Percentiles rank a stretch among this genome's conserved stretches.
Conservation (phyloP, 2,329 filamentous ascomycete genomes). For the Fusarium decemcellulare region DNA sequence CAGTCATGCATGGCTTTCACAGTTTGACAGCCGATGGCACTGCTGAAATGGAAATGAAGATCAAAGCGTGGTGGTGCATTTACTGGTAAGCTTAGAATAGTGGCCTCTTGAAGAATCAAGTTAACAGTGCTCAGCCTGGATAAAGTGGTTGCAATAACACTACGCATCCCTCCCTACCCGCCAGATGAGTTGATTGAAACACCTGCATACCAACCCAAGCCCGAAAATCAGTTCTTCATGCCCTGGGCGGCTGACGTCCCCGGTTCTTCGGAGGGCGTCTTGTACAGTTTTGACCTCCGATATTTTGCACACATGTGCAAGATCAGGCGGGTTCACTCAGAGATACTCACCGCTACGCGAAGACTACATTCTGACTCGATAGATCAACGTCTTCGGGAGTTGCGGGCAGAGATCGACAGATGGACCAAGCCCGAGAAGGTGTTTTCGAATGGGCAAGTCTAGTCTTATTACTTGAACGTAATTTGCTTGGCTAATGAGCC, state of each 20-base stretch:
- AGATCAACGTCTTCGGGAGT: neutral
- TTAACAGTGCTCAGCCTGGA: neutral
- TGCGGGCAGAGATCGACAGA: neutral
- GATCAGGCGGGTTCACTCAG: neutral
- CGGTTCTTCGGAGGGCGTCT: neutral
- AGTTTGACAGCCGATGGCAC: neutral
- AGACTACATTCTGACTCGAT: neutral
- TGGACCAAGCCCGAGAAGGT: neutral
- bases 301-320: slow-evolving; percentile 8
- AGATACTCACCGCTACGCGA: neutral
- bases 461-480: neutral
- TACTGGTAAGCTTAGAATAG: neutral
- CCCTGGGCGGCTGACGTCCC: slow-evolving; percentile 7
- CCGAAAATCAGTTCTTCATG: slow-evolving; percentile 6
- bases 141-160: slow-evolving; percentile 5
- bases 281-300: slow-evolving; percentile 1
- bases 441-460: neutral
- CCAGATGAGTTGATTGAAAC: slow-evolving; percentile 2
- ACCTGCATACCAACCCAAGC: neutral
- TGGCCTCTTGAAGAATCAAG: neutral
- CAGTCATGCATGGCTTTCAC: neutral
- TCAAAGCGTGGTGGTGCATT: neutral
- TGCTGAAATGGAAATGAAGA: neutral
- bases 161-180: slow-evolving; percentile 1
- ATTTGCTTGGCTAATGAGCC: neutral